Evolutionary conservation across 192 early-diverging fungal species (phyloP), one percentile per base, ranked within the genome.

Genomic region (Rhizophagus clarus): DNA sequence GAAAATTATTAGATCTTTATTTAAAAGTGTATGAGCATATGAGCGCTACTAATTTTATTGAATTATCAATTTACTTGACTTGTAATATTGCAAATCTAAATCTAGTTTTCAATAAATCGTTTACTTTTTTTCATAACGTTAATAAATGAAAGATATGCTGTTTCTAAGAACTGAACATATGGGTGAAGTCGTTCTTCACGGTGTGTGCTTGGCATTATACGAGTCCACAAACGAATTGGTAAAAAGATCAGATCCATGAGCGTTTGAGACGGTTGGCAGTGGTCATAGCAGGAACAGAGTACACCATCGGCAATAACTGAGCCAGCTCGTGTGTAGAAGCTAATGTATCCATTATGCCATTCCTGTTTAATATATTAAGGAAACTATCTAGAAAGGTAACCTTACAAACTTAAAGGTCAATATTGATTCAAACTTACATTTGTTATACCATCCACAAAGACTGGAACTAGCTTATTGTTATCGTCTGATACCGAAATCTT

Each of bases 181-280:
- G 51, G 73, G 17, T 74, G 73, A 74, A 74, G 73, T 8, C 32
- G 28, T 37, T 74, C 31, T 34, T 74, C 51, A 37, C 73, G 73
- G 40, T 74, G 56, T 9, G 73, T 74, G 22, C 51, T 61, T 20
- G 73, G 29, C 0, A 37, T 61, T 32, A 60, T 12, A 34, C 37
- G 24, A 61, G 73, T 74, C 73, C 73, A 74, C 28, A 31, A 74
- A 4, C 51, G 73, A 74, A 74, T 26, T 74, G 73, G 73, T 61
- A 51, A 49, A 37, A 74, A 74, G 11, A 28, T 56, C 22, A 74
- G 73, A 22, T 74, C 31, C 73, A 61, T 74, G 22, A 74, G 60
- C 56, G 67, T 22, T 26, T 79, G 32, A n/a, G 42, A 72, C 5
- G 70, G 42, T 24, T 24, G 70, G 24, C 32, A 72, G n/a, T 47